Evolutionary conservation across 306 rosid species (phyloP).

Genomic region (Astragalus glycyphyllos): DNA sequence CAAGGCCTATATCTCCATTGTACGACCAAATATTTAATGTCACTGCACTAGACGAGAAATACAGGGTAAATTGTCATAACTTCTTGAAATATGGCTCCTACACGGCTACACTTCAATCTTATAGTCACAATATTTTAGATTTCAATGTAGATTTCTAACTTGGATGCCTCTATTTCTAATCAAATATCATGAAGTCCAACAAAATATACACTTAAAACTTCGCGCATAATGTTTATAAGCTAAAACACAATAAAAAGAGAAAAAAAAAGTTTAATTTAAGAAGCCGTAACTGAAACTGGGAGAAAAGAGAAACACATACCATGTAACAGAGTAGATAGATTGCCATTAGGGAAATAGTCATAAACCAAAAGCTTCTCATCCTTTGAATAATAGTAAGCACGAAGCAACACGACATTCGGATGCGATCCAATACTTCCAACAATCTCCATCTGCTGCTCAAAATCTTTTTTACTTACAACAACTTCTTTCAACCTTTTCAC

Average conservation of each 20-base stretch:
- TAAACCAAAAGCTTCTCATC: conserved; percentile 89
- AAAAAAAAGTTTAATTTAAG: neutral
- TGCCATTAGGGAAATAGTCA: conserved; percentile 73
- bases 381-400: conserved; percentile 89
- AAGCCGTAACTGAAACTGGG: conserved; percentile 3
- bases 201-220: neutral
- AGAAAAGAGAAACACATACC: conserved; percentile 56
- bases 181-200: neutral
- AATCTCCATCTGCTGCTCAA: conserved; percentile 85
- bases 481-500: conserved; percentile 92
- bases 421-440: conserved; percentile 76
- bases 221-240: conserved; percentile 25
- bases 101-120: too few species aligned
- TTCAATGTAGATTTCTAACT: too few species aligned
- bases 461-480: conserved; percentile 73
- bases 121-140: too few species aligned
- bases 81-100: too few species aligned
- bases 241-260: conserved; percentile 1
- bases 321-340: conserved; percentile 71
- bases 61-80: too few species aligned
- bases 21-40: too few species aligned
- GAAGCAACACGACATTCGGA: conserved; percentile 74
- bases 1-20: neutral
- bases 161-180: too few species aligned
- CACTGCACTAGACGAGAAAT: neutral